Base-by-base conservation (phyloP, 2,329 filamentous ascomycete genomes). In the Colletotrichum tanaceti region DNA sequence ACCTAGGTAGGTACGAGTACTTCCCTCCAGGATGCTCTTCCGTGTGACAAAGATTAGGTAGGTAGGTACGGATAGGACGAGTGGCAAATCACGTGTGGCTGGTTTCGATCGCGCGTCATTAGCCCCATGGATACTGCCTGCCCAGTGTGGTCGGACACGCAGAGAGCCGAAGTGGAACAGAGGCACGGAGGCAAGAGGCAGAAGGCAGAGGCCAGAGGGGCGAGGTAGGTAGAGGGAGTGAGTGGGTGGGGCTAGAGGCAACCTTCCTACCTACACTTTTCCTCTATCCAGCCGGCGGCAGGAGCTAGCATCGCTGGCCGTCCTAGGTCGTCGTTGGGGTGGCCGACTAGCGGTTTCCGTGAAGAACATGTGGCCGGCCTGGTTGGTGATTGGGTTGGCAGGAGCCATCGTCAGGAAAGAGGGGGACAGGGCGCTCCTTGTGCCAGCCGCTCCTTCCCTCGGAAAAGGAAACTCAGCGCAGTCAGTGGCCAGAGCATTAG, bases 371-470 rank as follows among this genome's bases (percentile, higher is more conserved):
- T 68, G 61, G 41, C 50, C 24, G 24, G 32, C 41, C 22, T 53
- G 54, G 39, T 41, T 59, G 61, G 59, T 53, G 54, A 32, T 41
- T 59, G 61, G 59, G 44, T n/a, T 58, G 60, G 60, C 22, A 63
- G 60, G 22, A 64, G 43, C 22, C 16, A 38, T 22, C 53, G 14
- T 32, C 28, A 32, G 28, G 28, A 32, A 32, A 3, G 13, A 32
- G 32, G 18, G 18, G 46, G 49, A 43, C 28, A 47, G 14, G 47
- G 18, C n/a, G 16, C 14, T 24, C 50, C 50, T 66, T 41, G 47
- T 43, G 58, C 32, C 10, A n/a, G 18, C 54, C 39, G 44, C 55
- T 47, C 63, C 4, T 59, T 39, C 35, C n/a, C 14, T 59, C 20
- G 13, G 24, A 24, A 32, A 10, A 32, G 28, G 44, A 20, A 52